These are phyloP conservation scores for Epichloe uncinata DNA, from an alignment of 2,329 filamentous ascomycete species.

Conservation along the genomic window DNA sequence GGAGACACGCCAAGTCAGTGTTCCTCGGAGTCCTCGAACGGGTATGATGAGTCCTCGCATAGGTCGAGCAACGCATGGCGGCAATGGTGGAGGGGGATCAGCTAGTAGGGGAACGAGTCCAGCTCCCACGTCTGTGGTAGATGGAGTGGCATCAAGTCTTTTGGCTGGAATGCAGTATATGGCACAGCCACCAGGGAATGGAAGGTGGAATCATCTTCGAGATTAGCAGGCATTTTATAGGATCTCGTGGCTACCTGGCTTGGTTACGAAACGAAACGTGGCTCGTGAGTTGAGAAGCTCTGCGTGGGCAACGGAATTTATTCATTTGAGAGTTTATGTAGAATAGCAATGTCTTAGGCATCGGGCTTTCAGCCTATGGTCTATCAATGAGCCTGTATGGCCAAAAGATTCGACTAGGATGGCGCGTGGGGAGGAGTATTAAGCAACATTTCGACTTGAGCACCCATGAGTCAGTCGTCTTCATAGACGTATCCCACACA, in stretches of 20 bases:
- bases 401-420: too few species aligned
- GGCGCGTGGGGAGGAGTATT: too few species aligned
- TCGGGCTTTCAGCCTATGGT: too few species aligned
- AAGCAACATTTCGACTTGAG: too few species aligned
- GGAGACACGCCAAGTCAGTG: slow-evolving; percentile 42
- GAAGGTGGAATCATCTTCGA: slow-evolving; percentile 31
- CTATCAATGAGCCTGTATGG: too few species aligned
- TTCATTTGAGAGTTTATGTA: background rate
- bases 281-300: too few species aligned
- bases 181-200: slow-evolving; percentile 23
- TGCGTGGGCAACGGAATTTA: background rate
- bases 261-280: too few species aligned
- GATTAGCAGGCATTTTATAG: slow-evolving; percentile 14
- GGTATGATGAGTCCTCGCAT: slow-evolving; percentile 38
- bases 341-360: background rate
- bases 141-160: slow-evolving; percentile 11
- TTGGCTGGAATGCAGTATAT: slow-evolving; percentile 27
- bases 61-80: slow-evolving; percentile 11
- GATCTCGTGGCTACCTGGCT: too few species aligned
- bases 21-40: slow-evolving; percentile 43
- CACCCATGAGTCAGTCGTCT: too few species aligned
- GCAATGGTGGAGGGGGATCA: slow-evolving; percentile 17
- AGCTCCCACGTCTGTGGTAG: slow-evolving; percentile 20
- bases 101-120: slow-evolving; percentile 40
- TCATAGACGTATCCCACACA: too few species aligned